Evolutionary conservation across 139 green algal species (phyloP), one percentile per base, ranked within the genome.

Genomic region (Dunaliella primolecta): DNA sequence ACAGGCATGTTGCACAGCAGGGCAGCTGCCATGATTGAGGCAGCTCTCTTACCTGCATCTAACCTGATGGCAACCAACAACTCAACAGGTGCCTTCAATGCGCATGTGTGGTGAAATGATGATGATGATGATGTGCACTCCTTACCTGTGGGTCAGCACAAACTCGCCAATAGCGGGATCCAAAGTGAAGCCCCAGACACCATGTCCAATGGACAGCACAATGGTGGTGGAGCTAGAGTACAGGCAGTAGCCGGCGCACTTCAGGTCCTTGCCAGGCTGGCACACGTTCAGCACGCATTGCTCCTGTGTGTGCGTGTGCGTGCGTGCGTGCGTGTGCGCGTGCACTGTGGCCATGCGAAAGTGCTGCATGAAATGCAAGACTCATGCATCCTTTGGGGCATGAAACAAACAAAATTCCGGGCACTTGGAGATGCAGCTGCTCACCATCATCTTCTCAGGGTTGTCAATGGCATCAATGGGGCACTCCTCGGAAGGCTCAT

Each of bases 121-220:
- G n/a, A n/a, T n/a, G n/a, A n/a, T n/a, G n/a, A n/a, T n/a, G n/a
- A n/a, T n/a, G n/a, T n/a, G n/a, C n/a, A n/a, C n/a, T n/a, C n/a
- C n/a, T n/a, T 64, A 87, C 79, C 74, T 84, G 91, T 98, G 94
- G 35, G 93, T 95, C 15, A 98, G 89, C 82, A 98, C 91, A 90
- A 97, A 99, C 92, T 98, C 95, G 81, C 95, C 96, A 15, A 98
- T 88, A 29, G 93, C 82, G 36, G 91, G 91, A 88, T 98, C 95
- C 34, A 98, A 91, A 2, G 96, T 98, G 94, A 98, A 99, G 83
- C 97, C 97, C 83, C 92, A 98, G 76, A 99, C 95, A 64, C 97
- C 97, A 36, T 95, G 90, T 74, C 96, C 90, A 72, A 98, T 91
- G 64, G 94, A 96, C 21, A 99, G 85, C 84, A 99, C 96, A 38